Evolutionary conservation across 148 eudicot species (phyloP).

Genomic region (Cornus kousa): DNA sequence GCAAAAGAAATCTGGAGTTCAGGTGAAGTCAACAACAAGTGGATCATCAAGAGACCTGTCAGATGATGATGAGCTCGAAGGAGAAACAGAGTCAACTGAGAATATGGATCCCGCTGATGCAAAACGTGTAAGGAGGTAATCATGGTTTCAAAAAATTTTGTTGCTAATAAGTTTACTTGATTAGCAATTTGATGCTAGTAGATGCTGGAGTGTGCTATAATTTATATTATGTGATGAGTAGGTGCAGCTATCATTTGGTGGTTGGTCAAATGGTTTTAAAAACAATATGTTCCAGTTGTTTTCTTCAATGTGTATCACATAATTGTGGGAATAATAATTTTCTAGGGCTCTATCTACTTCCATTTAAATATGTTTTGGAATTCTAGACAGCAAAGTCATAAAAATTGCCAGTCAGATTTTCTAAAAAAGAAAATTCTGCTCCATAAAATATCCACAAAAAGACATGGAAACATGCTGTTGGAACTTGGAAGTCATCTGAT

Average conservation of each 20-base stretch:
- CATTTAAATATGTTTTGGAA: background rate
- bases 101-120: slow-evolving; percentile 69
- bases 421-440: background rate
- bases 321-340: background rate
- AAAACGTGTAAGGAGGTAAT: slow-evolving; percentile 82
- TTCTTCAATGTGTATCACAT: no score
- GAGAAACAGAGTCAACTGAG: slow-evolving; percentile 62
- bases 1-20: slow-evolving; percentile 55
- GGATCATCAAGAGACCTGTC: slow-evolving; percentile 82
- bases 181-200: background rate
- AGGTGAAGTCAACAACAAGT: slow-evolving; percentile 79
- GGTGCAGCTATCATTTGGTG: background rate
- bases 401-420: background rate
- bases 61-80: slow-evolving; percentile 95
- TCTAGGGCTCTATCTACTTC: background rate
- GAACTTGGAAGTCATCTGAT: no score
- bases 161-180: background rate
- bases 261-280: no score
- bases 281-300: no score
- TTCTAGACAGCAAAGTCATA: background rate
- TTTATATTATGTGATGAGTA: background rate
- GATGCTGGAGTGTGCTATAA: background rate
- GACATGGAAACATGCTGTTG: background rate
- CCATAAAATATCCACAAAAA: background rate
- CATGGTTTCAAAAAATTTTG: background rate